Evolutionary conservation across 2,329 filamentous ascomycete genomes (phyloP).

Genomic region (Bipolaris cookei): DNA sequence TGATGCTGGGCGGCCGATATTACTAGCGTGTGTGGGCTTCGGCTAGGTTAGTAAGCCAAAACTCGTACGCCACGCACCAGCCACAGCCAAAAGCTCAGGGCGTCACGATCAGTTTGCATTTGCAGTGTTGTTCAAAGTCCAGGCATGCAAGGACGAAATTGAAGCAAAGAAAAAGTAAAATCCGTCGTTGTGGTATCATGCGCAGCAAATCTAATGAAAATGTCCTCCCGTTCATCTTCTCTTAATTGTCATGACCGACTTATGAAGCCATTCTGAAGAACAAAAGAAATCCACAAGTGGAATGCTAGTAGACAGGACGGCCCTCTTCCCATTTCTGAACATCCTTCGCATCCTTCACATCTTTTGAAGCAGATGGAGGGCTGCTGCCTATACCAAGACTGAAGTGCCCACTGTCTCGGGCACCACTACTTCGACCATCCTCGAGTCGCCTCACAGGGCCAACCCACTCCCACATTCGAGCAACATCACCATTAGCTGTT

Average conservation of each 20-base stretch:
- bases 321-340: constrained; percentile 56
- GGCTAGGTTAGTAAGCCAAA: constrained; percentile 37
- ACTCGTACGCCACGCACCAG: constrained; percentile 21
- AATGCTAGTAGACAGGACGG: constrained; percentile 53
- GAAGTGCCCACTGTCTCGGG: constrained; percentile 25
- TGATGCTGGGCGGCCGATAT: constrained; percentile 30
- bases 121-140: too few species aligned
- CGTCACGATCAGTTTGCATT: neutral
- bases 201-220: constrained; percentile 17
- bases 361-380: constrained; percentile 37
- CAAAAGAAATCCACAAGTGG: constrained; percentile 3
- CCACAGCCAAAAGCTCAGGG: constrained; percentile 12
- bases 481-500: constrained; percentile 60
- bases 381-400: constrained; percentile 44
- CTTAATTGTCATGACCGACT: neutral
- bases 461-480: constrained; percentile 72
- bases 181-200: constrained; percentile 40
- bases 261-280: constrained; percentile 3
- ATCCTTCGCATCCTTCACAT: constrained; percentile 43
- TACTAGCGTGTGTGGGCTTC: constrained; percentile 42
- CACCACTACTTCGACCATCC: constrained; percentile 43
- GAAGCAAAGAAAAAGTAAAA: neutral
- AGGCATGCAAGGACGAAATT: neutral
- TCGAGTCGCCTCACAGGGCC: constrained; percentile 62
- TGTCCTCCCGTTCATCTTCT: neutral